These are phyloP conservation scores for Schwanniomyces sp. DNA, from an alignment of 805 yeast genomes.

Conservation along the genomic window DNA sequence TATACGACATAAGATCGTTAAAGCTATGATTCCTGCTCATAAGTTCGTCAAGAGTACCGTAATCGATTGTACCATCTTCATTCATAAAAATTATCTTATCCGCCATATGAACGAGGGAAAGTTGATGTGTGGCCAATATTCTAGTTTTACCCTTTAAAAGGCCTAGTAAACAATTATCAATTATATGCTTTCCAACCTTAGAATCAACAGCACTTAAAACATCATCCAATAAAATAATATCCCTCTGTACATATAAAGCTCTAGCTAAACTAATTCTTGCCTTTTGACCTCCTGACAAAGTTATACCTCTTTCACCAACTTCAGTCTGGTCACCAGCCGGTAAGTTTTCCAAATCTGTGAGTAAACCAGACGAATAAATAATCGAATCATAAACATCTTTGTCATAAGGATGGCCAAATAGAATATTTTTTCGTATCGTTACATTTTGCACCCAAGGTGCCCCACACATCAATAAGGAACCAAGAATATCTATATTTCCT, in stretches of 20 bases:
- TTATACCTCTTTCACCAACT: constrained; percentile 84
- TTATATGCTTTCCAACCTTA: constrained; percentile 78
- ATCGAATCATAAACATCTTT: constrained; percentile 52
- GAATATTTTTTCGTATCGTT: constrained; percentile 71
- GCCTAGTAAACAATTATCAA: constrained; percentile 67
- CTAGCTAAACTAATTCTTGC: constrained; percentile 79
- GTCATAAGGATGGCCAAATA: constrained; percentile 62
- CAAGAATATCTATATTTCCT: constrained; percentile 56
- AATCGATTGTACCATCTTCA: constrained; percentile 59
- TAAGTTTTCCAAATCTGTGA: constrained; percentile 61
- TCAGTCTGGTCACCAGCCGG: constrained; percentile 78
- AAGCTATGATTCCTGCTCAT: constrained; percentile 35
- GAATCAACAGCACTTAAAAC: constrained; percentile 86
- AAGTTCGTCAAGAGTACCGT: constrained; percentile 63
- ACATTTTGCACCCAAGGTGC: constrained; percentile 85
- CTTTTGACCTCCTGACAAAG: constrained; percentile 88
- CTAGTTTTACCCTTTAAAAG: constrained; percentile 60
- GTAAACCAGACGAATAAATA: constrained; percentile 64
- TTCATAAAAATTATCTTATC: constrained; percentile 68
- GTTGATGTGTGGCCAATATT: constrained; percentile 80
- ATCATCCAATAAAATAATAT: constrained; percentile 72
- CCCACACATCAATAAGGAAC: constrained; percentile 55
- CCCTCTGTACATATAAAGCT: constrained; percentile 69
- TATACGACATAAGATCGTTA: constrained; percentile 38
- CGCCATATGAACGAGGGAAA: constrained; percentile 67